These are phyloP conservation scores for Calonectria hongkongensis DNA, from an alignment of 2,329 filamentous ascomycete species.

Conservation along the genomic window DNA sequence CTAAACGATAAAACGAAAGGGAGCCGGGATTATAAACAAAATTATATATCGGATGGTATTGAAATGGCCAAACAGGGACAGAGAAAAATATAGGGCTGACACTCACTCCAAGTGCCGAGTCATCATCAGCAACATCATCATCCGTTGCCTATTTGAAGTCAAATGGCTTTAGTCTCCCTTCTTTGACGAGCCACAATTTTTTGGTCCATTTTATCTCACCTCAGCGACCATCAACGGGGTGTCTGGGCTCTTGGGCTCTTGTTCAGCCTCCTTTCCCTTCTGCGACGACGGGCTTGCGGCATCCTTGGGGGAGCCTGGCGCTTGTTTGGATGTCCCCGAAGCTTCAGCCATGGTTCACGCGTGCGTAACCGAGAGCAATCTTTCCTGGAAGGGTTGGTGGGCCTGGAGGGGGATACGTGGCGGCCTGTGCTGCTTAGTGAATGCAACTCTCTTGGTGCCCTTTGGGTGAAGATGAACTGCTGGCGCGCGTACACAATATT, in stretches of 20 bases:
- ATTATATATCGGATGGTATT: too few relatives aligned
- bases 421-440: slow-evolving; percentile 9
- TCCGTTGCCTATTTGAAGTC: background rate
- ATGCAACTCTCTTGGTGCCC: background rate
- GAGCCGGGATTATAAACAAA: background rate
- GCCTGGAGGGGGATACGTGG: background rate
- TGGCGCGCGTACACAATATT: background rate
- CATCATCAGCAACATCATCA: slow-evolving; percentile 44
- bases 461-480: background rate
- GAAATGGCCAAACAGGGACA: background rate
- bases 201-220: slow-evolving; percentile 28
- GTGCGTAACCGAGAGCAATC: background rate
- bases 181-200: background rate
- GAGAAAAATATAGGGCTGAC: background rate
- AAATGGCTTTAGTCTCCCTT: background rate
- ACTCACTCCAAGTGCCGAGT: slow-evolving; percentile 52
- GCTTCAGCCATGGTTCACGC: slow-evolving; percentile 14
- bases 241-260: slow-evolving; percentile 23
- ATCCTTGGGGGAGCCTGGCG: slow-evolving; percentile 16
- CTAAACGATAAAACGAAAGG: background rate
- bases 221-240: slow-evolving; percentile 42
- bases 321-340: background rate
- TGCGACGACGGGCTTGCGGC: slow-evolving; percentile 21
- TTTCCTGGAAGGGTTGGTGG: background rate
- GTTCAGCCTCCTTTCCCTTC: slow-evolving; percentile 5